Evolutionary conservation across 345 rosid genomes (phyloP), one percentile per base, ranked within the genome.

Genomic region (Rhizophora mangle): DNA sequence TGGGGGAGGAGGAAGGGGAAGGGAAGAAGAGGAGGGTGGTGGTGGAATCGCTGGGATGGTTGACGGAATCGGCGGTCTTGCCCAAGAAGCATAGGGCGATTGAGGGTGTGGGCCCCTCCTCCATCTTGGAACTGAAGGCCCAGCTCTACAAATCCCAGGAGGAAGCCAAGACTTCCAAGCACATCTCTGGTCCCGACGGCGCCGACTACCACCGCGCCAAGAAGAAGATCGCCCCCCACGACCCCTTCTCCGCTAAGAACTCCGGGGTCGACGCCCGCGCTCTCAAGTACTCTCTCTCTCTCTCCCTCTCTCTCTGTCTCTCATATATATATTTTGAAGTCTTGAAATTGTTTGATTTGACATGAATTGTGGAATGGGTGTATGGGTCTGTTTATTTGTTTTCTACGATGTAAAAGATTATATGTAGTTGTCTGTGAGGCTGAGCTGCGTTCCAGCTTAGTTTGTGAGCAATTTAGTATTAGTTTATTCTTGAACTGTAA

Each of bases 21-120:
- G 72, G 74, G 32, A 83, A 76, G 82, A 89, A 73, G 80, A 85
- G 85, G 82, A 81, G 93, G 71, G 86, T 78, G 66, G 81, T 74
- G 77, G 87, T 82, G 77, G 99, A 95, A 77, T 92, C 97, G 32
- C 72, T 90, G 66, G 99, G 96, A 85, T 95, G 99, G 99, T 69
- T 92, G 31, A 92, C 96, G 79, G 97, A 95, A 69, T 95, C 98
- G 2, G 73, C 96, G 3, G 90, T 95, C 32, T 78, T 90, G 88
- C 99, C 99, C 8, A 92, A 85, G 82, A 91, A 85, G 71, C 96
- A 88, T 74, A 88, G 96, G 19, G 80, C 89, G 21, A 95, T 95
- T 9, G 93, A 87, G 58, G 99, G 99, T 16, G 96, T 92, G 0
- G 99, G 99, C 26, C 79, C 89, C 32, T 87, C 93, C 15, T 92